Evolutionary conservation across 768 basidiomycete species (phyloP).

Genomic region (Nidula microcarpa): DNA sequence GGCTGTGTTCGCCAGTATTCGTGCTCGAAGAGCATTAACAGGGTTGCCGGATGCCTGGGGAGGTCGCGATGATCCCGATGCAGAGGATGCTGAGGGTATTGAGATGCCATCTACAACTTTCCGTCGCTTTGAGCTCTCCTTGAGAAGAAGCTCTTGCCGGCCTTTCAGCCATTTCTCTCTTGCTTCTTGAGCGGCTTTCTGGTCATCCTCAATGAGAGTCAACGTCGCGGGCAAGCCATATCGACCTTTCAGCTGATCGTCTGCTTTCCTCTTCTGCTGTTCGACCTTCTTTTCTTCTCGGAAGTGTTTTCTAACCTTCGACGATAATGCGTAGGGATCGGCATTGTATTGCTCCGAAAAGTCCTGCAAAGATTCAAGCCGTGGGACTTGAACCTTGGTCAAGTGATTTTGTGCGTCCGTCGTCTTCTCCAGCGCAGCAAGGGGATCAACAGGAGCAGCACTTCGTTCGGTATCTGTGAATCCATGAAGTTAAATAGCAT

Average conservation of each 20-base stretch:
- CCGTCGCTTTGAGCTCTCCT: slow-evolving; percentile 45
- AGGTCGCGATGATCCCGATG: slow-evolving; percentile 6
- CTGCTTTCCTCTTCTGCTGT: slow-evolving; percentile 60
- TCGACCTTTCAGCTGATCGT: slow-evolving; percentile 66
- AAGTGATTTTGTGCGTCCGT: slow-evolving; percentile 70
- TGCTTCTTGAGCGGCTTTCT: slow-evolving; percentile 55
- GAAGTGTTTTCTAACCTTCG: slow-evolving; percentile 74
- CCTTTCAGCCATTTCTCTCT: slow-evolving; percentile 59
- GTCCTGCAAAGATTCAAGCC: slow-evolving; percentile 75
- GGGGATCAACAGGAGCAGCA: slow-evolving; percentile 69
- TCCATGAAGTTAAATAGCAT: neutral
- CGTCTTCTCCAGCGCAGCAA: slow-evolving; percentile 87
- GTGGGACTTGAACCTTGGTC: slow-evolving; percentile 73
- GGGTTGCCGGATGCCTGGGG: slow-evolving; percentile 16
- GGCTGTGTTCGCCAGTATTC: slow-evolving; percentile 56
- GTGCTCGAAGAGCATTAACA: slow-evolving; percentile 44
- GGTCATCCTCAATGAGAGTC: slow-evolving; percentile 61
- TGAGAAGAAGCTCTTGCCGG: slow-evolving; percentile 40
- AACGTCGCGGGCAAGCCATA: slow-evolving; percentile 78
- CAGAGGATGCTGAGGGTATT: slow-evolving; percentile 8
- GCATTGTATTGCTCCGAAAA: slow-evolving; percentile 75
- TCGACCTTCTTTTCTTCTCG: slow-evolving; percentile 84
- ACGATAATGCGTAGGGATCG: slow-evolving; percentile 85
- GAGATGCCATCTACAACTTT: slow-evolving; percentile 25
- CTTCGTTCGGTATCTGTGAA: slow-evolving; percentile 66